Base-by-base conservation (phyloP, 257 asterid genomes). In the Solanum piurae region DNA sequence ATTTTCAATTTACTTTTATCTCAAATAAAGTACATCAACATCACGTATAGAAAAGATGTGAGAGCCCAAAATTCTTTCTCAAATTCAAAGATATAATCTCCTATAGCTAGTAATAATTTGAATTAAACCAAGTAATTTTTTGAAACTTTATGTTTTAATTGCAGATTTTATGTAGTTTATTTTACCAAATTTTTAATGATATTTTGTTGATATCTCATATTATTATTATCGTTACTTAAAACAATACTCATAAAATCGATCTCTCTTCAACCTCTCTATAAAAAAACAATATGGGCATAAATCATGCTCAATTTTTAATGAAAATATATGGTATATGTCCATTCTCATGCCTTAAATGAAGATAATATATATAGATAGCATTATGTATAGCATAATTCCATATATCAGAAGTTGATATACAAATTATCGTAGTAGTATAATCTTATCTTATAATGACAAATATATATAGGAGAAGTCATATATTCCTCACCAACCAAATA, bases 91-190 rank as follows among this genome's bases (percentile, higher is more conserved):
- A 23, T 60, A 60, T 60, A n/a, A 60, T 23, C 69, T 60, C 69
- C 33, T 64, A n/a, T 5, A 64, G 33, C 2, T 64, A 64, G 18
- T n/a, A n/a, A 64, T 64, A 64, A 13, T 68, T 68, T 27, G 21
- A 68, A 29, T 6, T 46, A 0, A 0, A 23, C 9, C 0, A 29
- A 69, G 36, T 29, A 31, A 13, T 6, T 3, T 3, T 64, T 27
- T 66, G 16, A 66, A 62, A 69, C 29, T 13, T 69, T 36, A 14
- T 69, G 23, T 13, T 71, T 13, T 71, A 31, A 71, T 71, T 69
- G 20, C 37, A 5, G 38, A 69, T 69, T 13, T 69, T 36, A 14
- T 69, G 23, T 13, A 69, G 34, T 29, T 69, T 55, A 52, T 52
- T 52, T 52, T 52, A 52, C 62, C 62, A 52, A 44, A 0, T 52